A percentile compares a stretch with the other conserved stretches of the same genome.
Evolutionary conservation across 2,329 filamentous ascomycete species (phyloP).

Genomic region (Aspergillus quadrilineatus): DNA sequence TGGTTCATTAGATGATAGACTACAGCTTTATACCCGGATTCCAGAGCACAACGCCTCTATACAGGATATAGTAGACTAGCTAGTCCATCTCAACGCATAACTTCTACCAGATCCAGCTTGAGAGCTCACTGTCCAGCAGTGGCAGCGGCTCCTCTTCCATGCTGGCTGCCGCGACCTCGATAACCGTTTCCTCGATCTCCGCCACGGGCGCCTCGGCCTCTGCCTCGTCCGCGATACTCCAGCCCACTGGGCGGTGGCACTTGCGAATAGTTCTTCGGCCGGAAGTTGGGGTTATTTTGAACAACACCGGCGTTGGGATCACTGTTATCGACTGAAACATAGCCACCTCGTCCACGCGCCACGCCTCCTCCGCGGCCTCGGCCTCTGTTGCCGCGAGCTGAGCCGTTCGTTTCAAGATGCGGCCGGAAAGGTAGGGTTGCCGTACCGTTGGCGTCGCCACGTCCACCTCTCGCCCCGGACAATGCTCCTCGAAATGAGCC

Average conservation of each 20-base stretch:
- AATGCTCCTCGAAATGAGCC: constrained; percentile 61
- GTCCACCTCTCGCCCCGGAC: constrained; percentile 40
- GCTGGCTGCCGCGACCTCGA: constrained; percentile 28
- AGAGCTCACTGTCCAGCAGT: constrained; percentile 2
- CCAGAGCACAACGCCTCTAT: background rate
- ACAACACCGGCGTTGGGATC: constrained; percentile 56
- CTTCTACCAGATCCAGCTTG: background rate
- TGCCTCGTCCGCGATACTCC: constrained; percentile 39
- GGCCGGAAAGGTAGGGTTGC: constrained; percentile 34
- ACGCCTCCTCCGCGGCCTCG: constrained; percentile 30
- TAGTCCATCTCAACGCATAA: background rate
- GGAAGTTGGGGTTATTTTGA: constrained; percentile 56
- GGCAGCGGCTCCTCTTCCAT: constrained; percentile 28
- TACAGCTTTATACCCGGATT: constrained; percentile 1
- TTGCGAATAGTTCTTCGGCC: constrained; percentile 53
- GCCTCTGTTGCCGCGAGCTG: constrained; percentile 34
- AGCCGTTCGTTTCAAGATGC: constrained; percentile 21
- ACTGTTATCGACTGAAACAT: constrained; percentile 44
- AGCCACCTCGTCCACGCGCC: constrained; percentile 35
- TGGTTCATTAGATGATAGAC: background rate
- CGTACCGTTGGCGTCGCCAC: constrained; percentile 27
- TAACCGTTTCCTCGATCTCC: constrained; percentile 20
- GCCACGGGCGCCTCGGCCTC: constrained; percentile 26
- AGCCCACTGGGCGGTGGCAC: constrained; percentile 50
- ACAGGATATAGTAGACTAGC: background rate